These are phyloP conservation scores for Pseudogymnoascus sp. DNA, from an alignment of 2,329 filamentous ascomycete species.

Conservation along the genomic window DNA sequence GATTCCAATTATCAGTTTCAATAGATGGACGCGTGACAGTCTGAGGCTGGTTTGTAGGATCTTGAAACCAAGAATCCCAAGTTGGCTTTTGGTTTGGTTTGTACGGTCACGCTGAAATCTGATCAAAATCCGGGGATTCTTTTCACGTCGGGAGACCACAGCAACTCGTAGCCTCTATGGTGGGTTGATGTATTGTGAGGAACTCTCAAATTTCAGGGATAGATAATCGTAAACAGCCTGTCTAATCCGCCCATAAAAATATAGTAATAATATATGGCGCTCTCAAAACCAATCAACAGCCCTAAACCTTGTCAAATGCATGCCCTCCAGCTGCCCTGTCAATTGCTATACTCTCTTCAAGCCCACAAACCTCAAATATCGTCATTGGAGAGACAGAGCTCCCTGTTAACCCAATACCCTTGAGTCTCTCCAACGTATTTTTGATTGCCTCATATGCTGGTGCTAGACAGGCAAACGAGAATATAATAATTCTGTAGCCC, in stretches of 20 bases:
- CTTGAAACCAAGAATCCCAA: neutral
- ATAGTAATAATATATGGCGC: neutral
- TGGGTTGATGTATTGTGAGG: neutral
- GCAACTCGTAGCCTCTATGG: no score
- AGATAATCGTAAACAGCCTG: neutral
- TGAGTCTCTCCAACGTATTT: conserved; percentile 30
- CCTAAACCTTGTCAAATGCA: conserved; percentile 4
- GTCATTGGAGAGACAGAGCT: neutral
- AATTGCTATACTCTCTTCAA: conserved; percentile 9
- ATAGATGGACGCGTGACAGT: neutral
- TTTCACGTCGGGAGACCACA: neutral
- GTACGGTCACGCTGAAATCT: neutral
- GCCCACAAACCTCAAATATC: conserved; percentile 11
- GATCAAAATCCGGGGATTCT: neutral
- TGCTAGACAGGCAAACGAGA: conserved; percentile 41
- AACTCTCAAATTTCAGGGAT: neutral
- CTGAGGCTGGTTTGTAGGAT: neutral
- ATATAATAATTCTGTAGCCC: conserved; percentile 51
- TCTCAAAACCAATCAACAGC: neutral
- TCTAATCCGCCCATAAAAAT: neutral
- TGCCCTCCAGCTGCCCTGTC: conserved; percentile 10
- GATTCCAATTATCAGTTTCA: neutral
- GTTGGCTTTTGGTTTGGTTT: neutral
- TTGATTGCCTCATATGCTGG: conserved; percentile 36
- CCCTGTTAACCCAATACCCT: conserved; percentile 28